Base-by-base conservation (phyloP, 2,329 filamentous ascomycete species). In the Ophiostoma triangulosporum region DNA sequence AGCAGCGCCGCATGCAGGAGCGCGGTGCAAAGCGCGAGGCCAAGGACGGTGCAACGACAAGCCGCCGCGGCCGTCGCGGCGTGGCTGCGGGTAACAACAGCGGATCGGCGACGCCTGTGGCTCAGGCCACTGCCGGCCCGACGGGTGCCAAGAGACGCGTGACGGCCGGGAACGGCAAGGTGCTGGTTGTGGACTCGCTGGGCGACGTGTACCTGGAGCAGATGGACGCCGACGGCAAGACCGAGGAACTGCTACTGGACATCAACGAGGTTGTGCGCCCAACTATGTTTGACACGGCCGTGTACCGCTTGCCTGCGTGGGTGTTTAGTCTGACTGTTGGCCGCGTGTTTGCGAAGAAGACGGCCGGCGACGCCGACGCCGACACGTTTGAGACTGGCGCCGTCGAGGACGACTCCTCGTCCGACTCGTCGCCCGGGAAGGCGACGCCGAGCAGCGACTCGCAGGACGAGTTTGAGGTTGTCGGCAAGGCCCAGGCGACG, bases 181-280 rank as follows among this genome's bases (percentile, higher is more conserved):
- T 95, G 1, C 73, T 98, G 35, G 84, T 98, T 54, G 93, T 98
- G 4, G 91, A 98, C 68, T 88, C 87, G 0, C 73, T 84, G 9
- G 93, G 93, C 27, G 89, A 96, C 62, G 93, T 98, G 12, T 98
- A 88, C 64, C 74, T 98, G n/a, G 90, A 97, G 68, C 87, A 95
- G 64, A 78, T 88, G 62, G 88, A 88, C 51, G 89, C 90, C 60
- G 88, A 96, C 24, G 93, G 93, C 52, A 81, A 86, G 53, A 77
- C 81, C 31, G 79, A 86, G 60, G 88, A 96, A 65, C 95, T 84
- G 64, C 72, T 96, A 58, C 81, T 98, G 56, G 91, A 98, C 66
- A 82, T 96, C 70, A 75, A 89, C 56, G 88, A 96, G 66, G 83
- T 98, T 56, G 74, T 77, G 45, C 73, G 76, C 59, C 93, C 93